Evolutionary conservation across 2,329 filamentous ascomycete species (phyloP).

Genomic region (Knufia petricola): DNA sequence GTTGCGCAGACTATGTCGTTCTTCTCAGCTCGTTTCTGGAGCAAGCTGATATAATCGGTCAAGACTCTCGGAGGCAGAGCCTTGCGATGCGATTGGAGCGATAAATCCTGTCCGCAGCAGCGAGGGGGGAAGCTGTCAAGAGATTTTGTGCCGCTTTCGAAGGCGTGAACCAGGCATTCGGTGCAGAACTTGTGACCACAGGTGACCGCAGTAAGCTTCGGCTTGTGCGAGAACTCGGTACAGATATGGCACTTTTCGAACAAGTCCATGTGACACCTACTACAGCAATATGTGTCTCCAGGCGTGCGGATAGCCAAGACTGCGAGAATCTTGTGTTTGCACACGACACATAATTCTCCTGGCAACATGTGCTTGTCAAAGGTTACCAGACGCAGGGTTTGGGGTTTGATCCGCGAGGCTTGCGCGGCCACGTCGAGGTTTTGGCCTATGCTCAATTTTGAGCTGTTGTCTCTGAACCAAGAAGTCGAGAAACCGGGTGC

Average conservation of each 20-base stretch:
- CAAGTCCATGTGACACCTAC: background rate
- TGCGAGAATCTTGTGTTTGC: background rate
- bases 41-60: background rate
- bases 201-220: background rate
- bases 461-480: background rate
- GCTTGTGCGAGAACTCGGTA: background rate
- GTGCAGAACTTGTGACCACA: slow-evolving; percentile 1
- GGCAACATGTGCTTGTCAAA: background rate
- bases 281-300: background rate
- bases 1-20: background rate
- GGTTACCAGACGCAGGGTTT: background rate
- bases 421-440: background rate
- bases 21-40: background rate
- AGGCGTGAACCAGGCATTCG: background rate
- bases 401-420: background rate
- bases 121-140: background rate
- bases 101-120: background rate
- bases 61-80: background rate
- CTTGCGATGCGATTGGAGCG: background rate
- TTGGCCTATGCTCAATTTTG: background rate
- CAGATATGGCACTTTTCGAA: background rate
- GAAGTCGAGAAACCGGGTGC: background rate
- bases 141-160: background rate
- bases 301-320: background rate
- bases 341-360: background rate